Base-by-base conservation (phyloP, 2,329 filamentous ascomycete genomes). In the Tolypocladium ovalisporum region DNA sequence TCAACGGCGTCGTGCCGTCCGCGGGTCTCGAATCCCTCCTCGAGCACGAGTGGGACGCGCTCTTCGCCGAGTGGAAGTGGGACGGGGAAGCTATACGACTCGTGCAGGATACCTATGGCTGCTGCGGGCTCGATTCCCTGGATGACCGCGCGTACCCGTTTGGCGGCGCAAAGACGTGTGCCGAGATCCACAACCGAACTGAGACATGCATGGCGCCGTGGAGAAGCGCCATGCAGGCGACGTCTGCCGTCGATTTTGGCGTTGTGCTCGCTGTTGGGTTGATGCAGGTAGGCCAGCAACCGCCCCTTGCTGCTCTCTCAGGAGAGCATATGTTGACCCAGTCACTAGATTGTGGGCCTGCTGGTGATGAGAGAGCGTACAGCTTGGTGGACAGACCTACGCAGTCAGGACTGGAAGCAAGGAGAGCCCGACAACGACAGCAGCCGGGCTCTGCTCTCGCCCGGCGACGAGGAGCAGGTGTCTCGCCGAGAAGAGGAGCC, bases 91-190 rank as follows among this genome's bases (percentile, higher is more conserved):
- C 75, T 2, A 79, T 90, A 57, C 73, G 76, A 47, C 68, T 71
- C 2, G 85, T 90, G 54, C 87, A 90, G 64, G 83, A 90, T 65
- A 68, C 77, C 0, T 78, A 88, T 36, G 66, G 79, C 9, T 90
- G 87, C 71, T 90, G 87, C 62, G 87, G 87, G 0, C 74, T 88
- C 37, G 76, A 76, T 57, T 78, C 74, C 5, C 66, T 82, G 34
- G 69, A 66, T 35, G 85, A 90, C 64, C 81, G 79, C 62, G 79
- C 81, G 0, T 89, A 79, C 74, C 87, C 87, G 0, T 88, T 87
- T 56, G 1, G 55, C 54, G 40, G 59, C 56, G 57, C 71, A 56
- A 9, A 15, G 19, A 64, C 54, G 54, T 87, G 85, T 64, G 62
- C 71, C 5, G 66, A 73, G 52, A 68, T 75, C 5, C 83, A 76